Evolutionary conservation across 2,329 filamentous ascomycete species (phyloP), one percentile per base, ranked within the genome.

Genomic region (Metarhizium album): DNA sequence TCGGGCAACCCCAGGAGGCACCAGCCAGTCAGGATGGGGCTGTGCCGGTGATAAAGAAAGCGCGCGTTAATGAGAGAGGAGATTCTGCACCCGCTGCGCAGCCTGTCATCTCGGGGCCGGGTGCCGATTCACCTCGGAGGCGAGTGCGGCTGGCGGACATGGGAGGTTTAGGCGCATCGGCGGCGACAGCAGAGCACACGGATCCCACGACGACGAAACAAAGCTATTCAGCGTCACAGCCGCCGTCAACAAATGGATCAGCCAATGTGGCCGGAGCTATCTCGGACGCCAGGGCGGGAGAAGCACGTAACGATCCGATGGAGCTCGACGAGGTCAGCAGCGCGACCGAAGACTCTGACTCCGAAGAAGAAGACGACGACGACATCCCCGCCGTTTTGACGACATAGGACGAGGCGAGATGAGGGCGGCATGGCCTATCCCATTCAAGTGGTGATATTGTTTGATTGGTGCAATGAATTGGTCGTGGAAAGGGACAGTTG

Each of bases 181-280:
- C 63, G 16, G 68, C 64, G 13, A 68, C 68, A 1, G 67, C 65
- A 5, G 67, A 68, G 47, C 59, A 56, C 14, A 59, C 60, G 23
- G 69, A 72, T 52, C 69, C 70, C 3, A 70, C 67, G 2, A 47
- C 22, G 16, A 11, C 40, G 5, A 14, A 14, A 24, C 37, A 40
- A 20, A 5, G 4, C 9, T 11, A 40, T 22, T 23, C 40, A 23
- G 7, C 20, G 16, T 18, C 24, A 11, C 8, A 13, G 13, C 3
- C 33, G 27, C 6, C 8, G 18, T 6, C 14, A 23, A 20, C 57
- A 55, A 31, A 47, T 52, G 45, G 45, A 50, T 16, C 53, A 35
- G 2, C 14, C 50, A 6, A 45, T 54, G 35, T 49, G 23, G 6
- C 42, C 38, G 27, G 14, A 40, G 27, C 46, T 35, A 23, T 49